phyloP scores from a whole-genome alignment of 2,329 filamentous ascomycete species.

The Cordyceps fumosorosea region DNA sequence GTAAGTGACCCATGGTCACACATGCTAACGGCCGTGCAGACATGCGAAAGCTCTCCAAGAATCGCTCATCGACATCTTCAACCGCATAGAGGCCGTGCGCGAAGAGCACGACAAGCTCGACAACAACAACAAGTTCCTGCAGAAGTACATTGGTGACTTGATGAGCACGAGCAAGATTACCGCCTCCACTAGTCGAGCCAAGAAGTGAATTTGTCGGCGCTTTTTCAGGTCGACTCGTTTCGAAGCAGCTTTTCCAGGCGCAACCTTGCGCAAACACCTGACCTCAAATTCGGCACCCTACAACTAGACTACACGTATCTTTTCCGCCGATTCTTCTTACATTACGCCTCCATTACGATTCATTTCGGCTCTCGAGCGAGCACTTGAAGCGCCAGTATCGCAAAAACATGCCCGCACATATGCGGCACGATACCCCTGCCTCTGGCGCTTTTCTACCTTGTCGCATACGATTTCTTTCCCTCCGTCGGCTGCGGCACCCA shows the following conservation, averaged over 20 bases:
- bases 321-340: neutral
- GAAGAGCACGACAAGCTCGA: conserved; percentile 95
- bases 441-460: conserved; percentile 4
- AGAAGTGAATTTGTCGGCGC: conserved; percentile 39
- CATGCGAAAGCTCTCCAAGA: conserved; percentile 86
- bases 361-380: conserved; percentile 4
- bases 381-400: conserved; percentile 10
- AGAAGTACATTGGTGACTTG: conserved; percentile 95
- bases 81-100: conserved; percentile 89
- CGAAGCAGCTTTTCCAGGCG: neutral
- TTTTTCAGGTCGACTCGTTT: neutral
- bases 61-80: conserved; percentile 80
- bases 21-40: conserved; percentile 38
- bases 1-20: conserved; percentile 8
- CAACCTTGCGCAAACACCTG: neutral
- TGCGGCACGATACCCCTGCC: conserved; percentile 13
- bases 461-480: neutral
- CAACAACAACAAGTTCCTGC: conserved; percentile 92
- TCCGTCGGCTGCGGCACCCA: neutral
- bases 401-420: conserved; percentile 1
- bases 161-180: conserved; percentile 81
- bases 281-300: neutral
- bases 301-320: neutral
- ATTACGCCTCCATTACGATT: neutral
- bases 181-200: conserved; percentile 43